These are phyloP conservation scores for Colletotrichum sp. DNA, from an alignment of 2,329 filamentous ascomycete species.

Conservation along the genomic window DNA sequence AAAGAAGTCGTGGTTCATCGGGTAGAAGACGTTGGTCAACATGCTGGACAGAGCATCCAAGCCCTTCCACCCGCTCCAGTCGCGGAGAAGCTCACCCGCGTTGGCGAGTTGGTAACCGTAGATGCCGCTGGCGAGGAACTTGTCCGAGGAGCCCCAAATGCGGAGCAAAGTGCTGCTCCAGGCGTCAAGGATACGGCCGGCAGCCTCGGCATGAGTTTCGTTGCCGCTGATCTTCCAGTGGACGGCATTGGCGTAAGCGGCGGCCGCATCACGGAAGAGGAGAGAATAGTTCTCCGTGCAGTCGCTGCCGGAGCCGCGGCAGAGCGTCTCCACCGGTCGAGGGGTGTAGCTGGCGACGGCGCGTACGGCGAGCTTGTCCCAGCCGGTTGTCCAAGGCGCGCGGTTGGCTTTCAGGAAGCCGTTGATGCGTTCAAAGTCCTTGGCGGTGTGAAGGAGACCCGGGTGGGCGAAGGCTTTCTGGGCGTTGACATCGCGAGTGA, in stretches of 20 bases:
- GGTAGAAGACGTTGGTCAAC: constrained; percentile 41
- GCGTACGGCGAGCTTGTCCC: constrained; percentile 35
- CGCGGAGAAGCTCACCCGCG: constrained; percentile 46
- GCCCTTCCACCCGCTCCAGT: constrained; percentile 35
- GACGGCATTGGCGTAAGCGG: constrained; percentile 43
- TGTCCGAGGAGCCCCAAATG: constrained; percentile 40
- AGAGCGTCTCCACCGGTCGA: constrained; percentile 33
- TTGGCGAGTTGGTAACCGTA: constrained; percentile 54
- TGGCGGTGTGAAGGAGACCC: constrained; percentile 35
- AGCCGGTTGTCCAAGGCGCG: constrained; percentile 36
- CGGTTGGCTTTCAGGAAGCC: constrained; percentile 34
- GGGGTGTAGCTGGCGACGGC: constrained; percentile 33
- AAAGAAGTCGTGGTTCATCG: constrained; percentile 43
- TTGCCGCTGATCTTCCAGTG: constrained; percentile 45
- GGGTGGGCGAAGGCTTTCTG: neutral
- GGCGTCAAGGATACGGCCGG: constrained; percentile 39
- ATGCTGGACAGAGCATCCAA: constrained; percentile 31
- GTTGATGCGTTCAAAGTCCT: constrained; percentile 45
- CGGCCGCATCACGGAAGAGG: constrained; percentile 45
- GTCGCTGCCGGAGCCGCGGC: constrained; percentile 29
- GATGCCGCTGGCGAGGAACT: constrained; percentile 43
- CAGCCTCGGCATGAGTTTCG: constrained; percentile 38
- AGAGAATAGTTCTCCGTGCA: constrained; percentile 36
- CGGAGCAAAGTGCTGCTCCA: constrained; percentile 39
- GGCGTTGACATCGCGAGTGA: neutral